phyloP scores from a whole-genome alignment of 805 yeast genomes.

The Starmerella geochares region DNA sequence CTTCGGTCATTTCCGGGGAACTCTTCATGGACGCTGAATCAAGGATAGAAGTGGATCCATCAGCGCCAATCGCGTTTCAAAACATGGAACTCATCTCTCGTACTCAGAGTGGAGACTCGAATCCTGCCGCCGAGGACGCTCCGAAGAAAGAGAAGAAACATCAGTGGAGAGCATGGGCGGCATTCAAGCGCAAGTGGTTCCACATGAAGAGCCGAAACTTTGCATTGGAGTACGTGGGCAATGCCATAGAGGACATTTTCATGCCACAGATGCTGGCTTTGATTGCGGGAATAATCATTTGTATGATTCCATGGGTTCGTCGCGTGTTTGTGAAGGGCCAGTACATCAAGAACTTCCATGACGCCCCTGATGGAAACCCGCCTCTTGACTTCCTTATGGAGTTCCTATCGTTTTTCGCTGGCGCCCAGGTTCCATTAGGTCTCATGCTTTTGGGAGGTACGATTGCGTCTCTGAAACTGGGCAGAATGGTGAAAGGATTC shows the following conservation, averaged over 20 bases:
- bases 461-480: conserved; percentile 59
- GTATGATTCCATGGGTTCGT: conserved; percentile 82
- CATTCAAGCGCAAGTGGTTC: conserved; percentile 26
- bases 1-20: background rate
- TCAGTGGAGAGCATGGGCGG: conserved; percentile 7
- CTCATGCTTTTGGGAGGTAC: conserved; percentile 77
- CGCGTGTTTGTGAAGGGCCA: conserved; percentile 47
- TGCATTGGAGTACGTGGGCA: conserved; percentile 29
- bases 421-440: conserved; percentile 84
- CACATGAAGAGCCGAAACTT: conserved; percentile 15
- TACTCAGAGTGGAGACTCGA: background rate
- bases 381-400: conserved; percentile 81
- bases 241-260: conserved; percentile 34
- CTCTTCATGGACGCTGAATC: conserved; percentile 9
- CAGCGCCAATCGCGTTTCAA: conserved; percentile 3
- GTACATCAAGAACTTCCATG: conserved; percentile 40
- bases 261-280: conserved; percentile 68
- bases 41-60: background rate
- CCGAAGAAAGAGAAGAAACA: background rate
- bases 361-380: conserved; percentile 79
- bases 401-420: conserved; percentile 65
- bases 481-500: conserved; percentile 55
- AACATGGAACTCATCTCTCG: conserved; percentile 4
- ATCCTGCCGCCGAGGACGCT: background rate
- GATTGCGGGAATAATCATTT: conserved; percentile 51